Conservation (phyloP, 2,329 filamentous ascomycete genomes). For the Neonectria punicea region DNA sequence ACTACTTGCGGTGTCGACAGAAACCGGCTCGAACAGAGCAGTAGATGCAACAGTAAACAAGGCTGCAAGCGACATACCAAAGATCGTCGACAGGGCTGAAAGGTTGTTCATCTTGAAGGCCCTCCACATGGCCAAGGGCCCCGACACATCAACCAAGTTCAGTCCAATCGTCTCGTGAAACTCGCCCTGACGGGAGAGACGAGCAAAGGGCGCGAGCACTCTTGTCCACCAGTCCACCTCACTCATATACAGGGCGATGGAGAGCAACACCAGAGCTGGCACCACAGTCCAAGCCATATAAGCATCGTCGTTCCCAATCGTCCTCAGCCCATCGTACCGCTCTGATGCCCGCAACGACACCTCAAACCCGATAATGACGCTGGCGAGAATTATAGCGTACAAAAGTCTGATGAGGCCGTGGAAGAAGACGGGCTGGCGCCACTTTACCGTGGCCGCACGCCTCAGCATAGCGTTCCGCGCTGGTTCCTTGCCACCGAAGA, state of each 20-base stretch:
- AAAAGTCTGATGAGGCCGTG: constrained; percentile 43
- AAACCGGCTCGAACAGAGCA: constrained; percentile 46
- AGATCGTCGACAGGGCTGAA: constrained; percentile 41
- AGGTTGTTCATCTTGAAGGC: constrained; percentile 43
- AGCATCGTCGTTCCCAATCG: constrained; percentile 41
- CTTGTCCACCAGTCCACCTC: constrained; percentile 47
- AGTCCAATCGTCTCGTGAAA: constrained; percentile 46
- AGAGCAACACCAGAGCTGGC: constrained; percentile 44
- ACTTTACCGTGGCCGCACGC: constrained; percentile 40
- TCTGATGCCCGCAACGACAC: constrained; percentile 47
- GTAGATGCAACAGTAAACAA: constrained; percentile 47
- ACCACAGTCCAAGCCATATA: constrained; percentile 51
- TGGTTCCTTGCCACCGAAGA: constrained; percentile 41
- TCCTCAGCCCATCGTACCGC: constrained; percentile 44
- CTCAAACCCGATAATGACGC: constrained; percentile 49
- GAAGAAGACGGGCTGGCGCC: constrained; percentile 46
- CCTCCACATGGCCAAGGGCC: constrained; percentile 40
- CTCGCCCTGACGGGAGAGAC: constrained; percentile 41
- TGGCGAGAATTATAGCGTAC: constrained; percentile 41
- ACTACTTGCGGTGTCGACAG: constrained; percentile 35
- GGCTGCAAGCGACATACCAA: constrained; percentile 42
- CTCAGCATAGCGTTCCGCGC: constrained; percentile 19
- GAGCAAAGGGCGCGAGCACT: constrained; percentile 47
- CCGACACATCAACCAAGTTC: constrained; percentile 47
- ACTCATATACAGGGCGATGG: constrained; percentile 46